Percentiles rank a stretch among this genome's conserved stretches.
Evolutionary conservation across 2,329 filamentous ascomycete genomes (phyloP).

Genomic region (Paraphoma chrysanthemicola): DNA sequence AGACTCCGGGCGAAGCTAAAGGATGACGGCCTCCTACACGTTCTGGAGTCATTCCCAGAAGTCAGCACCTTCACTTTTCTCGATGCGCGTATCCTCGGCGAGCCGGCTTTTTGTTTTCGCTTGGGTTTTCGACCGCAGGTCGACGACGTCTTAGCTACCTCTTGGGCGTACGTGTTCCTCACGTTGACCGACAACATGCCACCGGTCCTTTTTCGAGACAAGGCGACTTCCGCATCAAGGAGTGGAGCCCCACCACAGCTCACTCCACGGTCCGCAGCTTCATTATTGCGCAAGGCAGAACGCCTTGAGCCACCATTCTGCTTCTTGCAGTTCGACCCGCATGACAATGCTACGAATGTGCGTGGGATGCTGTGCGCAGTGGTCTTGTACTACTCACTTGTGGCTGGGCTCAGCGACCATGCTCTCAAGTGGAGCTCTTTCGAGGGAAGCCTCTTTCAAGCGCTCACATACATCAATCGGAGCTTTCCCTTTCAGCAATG

Average conservation of each 20-base stretch:
- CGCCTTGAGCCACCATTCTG: constrained; percentile 12
- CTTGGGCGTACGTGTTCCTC: neutral
- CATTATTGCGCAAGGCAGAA: constrained; percentile 14
- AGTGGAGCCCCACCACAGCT: neutral
- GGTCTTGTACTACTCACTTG: constrained; percentile 12
- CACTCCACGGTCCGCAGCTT: constrained; percentile 10
- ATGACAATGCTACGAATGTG: neutral
- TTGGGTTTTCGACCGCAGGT: neutral
- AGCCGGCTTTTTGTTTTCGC: neutral
- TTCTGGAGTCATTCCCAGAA: constrained; percentile 1
- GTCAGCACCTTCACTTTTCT: neutral
- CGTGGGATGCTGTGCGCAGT: constrained; percentile 18
- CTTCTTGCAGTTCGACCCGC: constrained; percentile 15
- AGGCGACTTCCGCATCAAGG: neutral
- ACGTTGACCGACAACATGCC: neutral
- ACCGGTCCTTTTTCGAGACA: neutral
- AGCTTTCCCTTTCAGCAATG: constrained; percentile 9
- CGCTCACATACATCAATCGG: constrained; percentile 8
- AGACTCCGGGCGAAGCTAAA: neutral
- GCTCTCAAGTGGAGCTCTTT: constrained; percentile 13
- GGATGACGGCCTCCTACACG: neutral
- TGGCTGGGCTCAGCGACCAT: constrained; percentile 1
- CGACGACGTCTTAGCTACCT: neutral
- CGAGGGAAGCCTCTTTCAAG: constrained; percentile 3
- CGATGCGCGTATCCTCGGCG: neutral